Evolutionary conservation across 169 alveolate genomes (phyloP).

Genomic region (Plasmodium yoelii): DNA sequence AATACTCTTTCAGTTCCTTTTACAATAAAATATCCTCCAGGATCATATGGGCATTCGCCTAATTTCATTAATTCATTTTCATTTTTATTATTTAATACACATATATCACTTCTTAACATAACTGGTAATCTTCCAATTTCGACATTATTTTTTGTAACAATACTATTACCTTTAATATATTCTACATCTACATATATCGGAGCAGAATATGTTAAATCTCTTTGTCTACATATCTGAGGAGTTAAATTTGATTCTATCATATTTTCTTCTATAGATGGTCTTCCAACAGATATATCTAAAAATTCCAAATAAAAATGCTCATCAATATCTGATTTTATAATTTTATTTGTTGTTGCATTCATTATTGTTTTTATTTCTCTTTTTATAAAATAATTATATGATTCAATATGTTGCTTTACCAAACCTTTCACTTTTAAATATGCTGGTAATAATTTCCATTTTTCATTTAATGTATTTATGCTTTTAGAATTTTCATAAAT

Average conservation of each 20-base stretch:
- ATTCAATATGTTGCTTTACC: slow-evolving; percentile 95
- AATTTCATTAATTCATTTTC: slow-evolving; percentile 79
- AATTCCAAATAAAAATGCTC: slow-evolving; percentile 90
- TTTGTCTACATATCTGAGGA: slow-evolving; percentile 97
- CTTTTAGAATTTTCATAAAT: slow-evolving; percentile 50
- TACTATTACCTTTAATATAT: slow-evolving; percentile 93
- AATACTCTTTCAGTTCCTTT: slow-evolving; percentile 99
- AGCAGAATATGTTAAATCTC: slow-evolving; percentile 98
- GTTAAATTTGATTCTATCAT: slow-evolving; percentile 86
- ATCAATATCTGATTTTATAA: slow-evolving; percentile 90
- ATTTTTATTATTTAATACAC: slow-evolving; percentile 84
- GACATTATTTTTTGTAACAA: slow-evolving; percentile 89
- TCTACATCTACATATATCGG: slow-evolving; percentile 97
- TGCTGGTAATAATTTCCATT: slow-evolving; percentile 95
- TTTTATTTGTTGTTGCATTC: slow-evolving; percentile 92
- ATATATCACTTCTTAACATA: slow-evolving; percentile 96
- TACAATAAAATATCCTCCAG: slow-evolving; percentile 99
- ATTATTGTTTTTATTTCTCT: slow-evolving; percentile 93
- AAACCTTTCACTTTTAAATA: slow-evolving; percentile 94
- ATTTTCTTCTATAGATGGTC: slow-evolving; percentile 92
- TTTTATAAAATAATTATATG: slow-evolving; percentile 94
- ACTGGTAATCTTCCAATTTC: slow-evolving; percentile 97
- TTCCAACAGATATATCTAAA: slow-evolving; percentile 91
- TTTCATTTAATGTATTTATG: slow-evolving; percentile 87
- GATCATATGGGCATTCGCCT: slow-evolving; percentile 95